These are phyloP conservation scores for Vitis hybrid DNA, from an alignment of 177 flowering plant species.

Conservation along the genomic window DNA sequence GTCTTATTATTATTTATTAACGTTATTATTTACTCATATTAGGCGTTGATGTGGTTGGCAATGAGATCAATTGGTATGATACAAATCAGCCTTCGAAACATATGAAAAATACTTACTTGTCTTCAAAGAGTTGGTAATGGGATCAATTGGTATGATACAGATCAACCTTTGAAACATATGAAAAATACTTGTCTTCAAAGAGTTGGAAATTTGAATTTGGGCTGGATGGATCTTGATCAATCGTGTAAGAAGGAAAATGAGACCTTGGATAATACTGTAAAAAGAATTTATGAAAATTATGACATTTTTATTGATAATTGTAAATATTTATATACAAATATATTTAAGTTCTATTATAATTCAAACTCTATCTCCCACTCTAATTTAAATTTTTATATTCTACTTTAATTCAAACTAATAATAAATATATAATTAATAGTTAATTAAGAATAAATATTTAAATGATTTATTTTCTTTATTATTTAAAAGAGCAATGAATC, in stretches of 20 bases:
- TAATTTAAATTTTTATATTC: too few relatives aligned
- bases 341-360: too few relatives aligned
- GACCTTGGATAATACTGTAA: slow-evolving; percentile 37
- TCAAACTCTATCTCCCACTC: too few relatives aligned
- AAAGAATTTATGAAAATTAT: too few relatives aligned
- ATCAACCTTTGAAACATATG: slow-evolving; percentile 78
- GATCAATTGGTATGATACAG: slow-evolving; percentile 71
- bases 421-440: too few relatives aligned
- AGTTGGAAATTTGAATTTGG: slow-evolving; percentile 56
- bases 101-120: slow-evolving; percentile 38
- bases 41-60: slow-evolving; percentile 96
- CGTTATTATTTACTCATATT: slow-evolving; percentile 12
- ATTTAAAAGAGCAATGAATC: slow-evolving; percentile 59
- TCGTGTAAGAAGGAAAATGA: slow-evolving; percentile 81
- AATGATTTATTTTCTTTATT: too few relatives aligned
- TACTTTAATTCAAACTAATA: too few relatives aligned
- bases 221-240: slow-evolving; percentile 87
- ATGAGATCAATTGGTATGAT: slow-evolving; percentile 80
- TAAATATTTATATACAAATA: too few relatives aligned
- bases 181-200: slow-evolving; percentile 85
- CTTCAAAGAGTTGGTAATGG: slow-evolving; percentile 57
- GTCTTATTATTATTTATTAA: background rate
- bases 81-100: slow-evolving; percentile 76
- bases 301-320: too few relatives aligned
- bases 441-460: too few relatives aligned